A percentile compares a stretch with the other conserved stretches of the same genome.
Evolutionary conservation across 768 basidiomycete species (phyloP).

Genomic region (Leccinum boreale): DNA sequence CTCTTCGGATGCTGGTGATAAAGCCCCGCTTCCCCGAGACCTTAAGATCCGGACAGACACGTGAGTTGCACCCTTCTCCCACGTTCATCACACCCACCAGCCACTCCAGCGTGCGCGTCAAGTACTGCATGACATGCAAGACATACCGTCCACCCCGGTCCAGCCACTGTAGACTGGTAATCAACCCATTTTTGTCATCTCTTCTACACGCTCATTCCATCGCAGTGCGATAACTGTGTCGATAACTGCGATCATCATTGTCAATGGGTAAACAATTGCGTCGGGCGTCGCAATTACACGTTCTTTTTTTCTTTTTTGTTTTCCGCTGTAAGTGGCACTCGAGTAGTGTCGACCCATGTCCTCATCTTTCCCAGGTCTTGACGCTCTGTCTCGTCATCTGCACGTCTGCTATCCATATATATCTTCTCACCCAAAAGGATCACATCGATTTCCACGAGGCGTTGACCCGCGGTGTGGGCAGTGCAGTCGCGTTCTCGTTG

Average conservation of each 20-base stretch:
- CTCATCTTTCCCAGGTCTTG: constrained; percentile 48
- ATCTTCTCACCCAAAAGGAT: constrained; percentile 55
- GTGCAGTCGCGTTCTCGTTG: constrained; percentile 75
- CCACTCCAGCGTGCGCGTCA: constrained; percentile 70
- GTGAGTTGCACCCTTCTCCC: constrained; percentile 43
- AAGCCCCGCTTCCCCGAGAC: constrained; percentile 74
- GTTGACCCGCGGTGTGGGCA: constrained; percentile 57
- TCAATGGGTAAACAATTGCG: constrained; percentile 92
- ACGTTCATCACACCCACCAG: background rate
- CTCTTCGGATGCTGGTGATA: constrained; percentile 59
- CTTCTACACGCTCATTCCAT: constrained; percentile 1
- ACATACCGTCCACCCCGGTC: constrained; percentile 92
- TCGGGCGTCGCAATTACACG: constrained; percentile 93
- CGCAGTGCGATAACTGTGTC: constrained; percentile 94
- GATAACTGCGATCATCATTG: constrained; percentile 94
- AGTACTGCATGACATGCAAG: constrained; percentile 91
- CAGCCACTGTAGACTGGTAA: constrained; percentile 93
- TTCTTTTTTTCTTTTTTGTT: constrained; percentile 87
- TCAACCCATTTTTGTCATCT: constrained; percentile 1
- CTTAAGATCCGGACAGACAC: constrained; percentile 72
- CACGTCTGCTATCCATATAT: constrained; percentile 82
- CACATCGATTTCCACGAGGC: constrained; percentile 47
- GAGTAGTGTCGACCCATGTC: background rate
- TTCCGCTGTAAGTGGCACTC: constrained; percentile 54
- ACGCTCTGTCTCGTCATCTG: constrained; percentile 73